Evolutionary conservation across 306 rosid species (phyloP).

Genomic region (Clitoria ternatea): DNA sequence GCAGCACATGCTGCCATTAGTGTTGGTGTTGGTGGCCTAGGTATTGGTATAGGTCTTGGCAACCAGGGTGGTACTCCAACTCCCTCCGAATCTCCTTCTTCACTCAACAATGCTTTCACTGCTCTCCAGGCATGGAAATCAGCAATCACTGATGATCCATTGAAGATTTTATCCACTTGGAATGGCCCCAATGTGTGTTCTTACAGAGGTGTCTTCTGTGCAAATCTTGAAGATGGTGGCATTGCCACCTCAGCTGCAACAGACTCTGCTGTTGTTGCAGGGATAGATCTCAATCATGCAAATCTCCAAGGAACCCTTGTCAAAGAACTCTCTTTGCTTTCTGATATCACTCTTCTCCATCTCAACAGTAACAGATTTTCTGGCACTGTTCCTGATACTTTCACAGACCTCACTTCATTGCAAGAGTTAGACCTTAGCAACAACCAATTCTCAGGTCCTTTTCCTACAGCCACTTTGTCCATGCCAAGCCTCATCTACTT

Average conservation of each 20-base stretch:
- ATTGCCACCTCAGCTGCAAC: conserved; percentile 22
- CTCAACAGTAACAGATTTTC: conserved; percentile 74
- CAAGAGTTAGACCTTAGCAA: conserved; percentile 89
- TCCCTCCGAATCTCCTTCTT: conserved; percentile 36
- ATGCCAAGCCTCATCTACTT: conserved; percentile 72
- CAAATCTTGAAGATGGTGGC: conserved; percentile 20
- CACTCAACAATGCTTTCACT: conserved; percentile 54
- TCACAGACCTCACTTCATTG: conserved; percentile 47
- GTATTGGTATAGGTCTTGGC: conserved; percentile 24
- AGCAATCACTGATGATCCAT: conserved; percentile 76
- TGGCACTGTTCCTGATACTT: conserved; percentile 62
- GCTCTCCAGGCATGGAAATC: conserved; percentile 94
- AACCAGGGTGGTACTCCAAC: conserved; percentile 23
- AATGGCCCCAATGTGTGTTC: conserved; percentile 78
- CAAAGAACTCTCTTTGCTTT: conserved; percentile 64
- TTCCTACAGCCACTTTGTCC: conserved; percentile 49
- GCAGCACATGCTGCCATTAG: conserved; percentile 38
- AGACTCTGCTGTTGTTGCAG: conserved; percentile 49
- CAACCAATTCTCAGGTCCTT: conserved; percentile 75
- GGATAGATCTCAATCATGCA: conserved; percentile 94
- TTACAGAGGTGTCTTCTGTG: conserved; percentile 77
- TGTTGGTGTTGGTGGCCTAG: conserved; percentile 23
- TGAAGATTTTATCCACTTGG: conserved; percentile 55
- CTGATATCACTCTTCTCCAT: conserved; percentile 67
- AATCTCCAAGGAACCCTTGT: conserved; percentile 77